These are phyloP conservation scores for Coelastrella sp. DNA, from an alignment of 139 green algal genomes.

Conservation along the genomic window DNA sequence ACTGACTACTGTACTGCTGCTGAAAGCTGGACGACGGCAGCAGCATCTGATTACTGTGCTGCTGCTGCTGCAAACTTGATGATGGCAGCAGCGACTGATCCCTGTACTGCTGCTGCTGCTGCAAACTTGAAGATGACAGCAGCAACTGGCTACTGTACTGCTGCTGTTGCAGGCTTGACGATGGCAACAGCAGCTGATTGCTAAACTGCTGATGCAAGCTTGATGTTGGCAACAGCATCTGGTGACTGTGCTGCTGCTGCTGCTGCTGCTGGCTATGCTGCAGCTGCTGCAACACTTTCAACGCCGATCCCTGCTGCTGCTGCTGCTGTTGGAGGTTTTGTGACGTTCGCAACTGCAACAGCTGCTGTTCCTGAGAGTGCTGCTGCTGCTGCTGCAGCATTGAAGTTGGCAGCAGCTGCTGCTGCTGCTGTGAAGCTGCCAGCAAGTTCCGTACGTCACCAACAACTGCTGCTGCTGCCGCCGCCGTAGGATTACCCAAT, in stretches of 20 bases:
- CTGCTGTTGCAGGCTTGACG: slow-evolving; percentile 1
- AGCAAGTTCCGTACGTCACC: neutral
- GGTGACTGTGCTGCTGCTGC: slow-evolving; percentile 29
- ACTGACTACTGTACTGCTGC: neutral
- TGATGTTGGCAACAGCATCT: neutral
- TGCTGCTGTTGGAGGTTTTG: neutral
- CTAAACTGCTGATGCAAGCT: slow-evolving; percentile 23
- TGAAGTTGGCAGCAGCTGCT: neutral
- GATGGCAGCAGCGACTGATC: neutral
- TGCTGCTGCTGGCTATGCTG: slow-evolving; percentile 16
- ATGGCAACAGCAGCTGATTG: neutral
- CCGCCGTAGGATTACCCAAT: neutral
- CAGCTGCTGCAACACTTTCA: neutral
- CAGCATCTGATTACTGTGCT: neutral
- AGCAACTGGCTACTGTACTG: neutral
- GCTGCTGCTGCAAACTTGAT: neutral
- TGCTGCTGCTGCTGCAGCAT: slow-evolving; percentile 10
- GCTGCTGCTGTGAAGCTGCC: neutral
- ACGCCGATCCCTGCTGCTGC: neutral
- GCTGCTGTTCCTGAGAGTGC: slow-evolving; percentile 11
- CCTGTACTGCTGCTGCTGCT: slow-evolving; percentile 26
- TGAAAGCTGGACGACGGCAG: neutral
- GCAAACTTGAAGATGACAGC: neutral
- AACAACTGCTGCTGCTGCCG: slow-evolving; percentile 12
- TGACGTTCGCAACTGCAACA: neutral